phyloP scores from a whole-genome alignment of 495 filamentous ascomycete species.

The Neurospora sp. region DNA sequence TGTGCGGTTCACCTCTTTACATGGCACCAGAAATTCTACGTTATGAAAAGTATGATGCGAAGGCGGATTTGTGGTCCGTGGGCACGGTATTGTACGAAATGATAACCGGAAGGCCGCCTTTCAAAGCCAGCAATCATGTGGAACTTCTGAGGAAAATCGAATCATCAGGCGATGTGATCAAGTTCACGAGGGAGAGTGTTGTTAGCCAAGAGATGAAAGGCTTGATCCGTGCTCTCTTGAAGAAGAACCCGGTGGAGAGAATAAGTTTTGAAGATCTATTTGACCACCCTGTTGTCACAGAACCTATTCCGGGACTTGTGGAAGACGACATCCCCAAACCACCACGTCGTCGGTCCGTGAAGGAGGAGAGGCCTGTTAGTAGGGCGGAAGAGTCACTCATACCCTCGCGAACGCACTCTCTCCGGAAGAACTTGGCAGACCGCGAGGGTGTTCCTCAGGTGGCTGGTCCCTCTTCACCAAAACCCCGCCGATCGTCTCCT shows the following conservation, averaged over 20 bases:
- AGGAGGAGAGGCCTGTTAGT: constrained; percentile 14
- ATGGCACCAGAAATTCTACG: constrained; percentile 98
- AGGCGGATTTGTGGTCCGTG: constrained; percentile 94
- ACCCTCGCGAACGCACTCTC: constrained; percentile 12
- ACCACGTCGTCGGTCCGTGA: constrained; percentile 10
- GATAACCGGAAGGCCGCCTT: constrained; percentile 82
- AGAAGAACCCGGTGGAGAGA: constrained; percentile 73
- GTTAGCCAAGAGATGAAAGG: constrained; percentile 70
- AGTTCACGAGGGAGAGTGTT: constrained; percentile 62
- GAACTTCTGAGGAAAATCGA: constrained; percentile 89
- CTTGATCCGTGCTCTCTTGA: constrained; percentile 71
- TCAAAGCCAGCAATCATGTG: constrained; percentile 87
- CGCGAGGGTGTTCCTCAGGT: constrained; percentile 21
- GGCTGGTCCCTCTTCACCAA: constrained; percentile 24
- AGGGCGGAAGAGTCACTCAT: constrained; percentile 21
- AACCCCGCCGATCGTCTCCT: constrained; percentile 27
- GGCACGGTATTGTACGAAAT: constrained; percentile 94
- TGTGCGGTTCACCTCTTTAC: constrained; percentile 96
- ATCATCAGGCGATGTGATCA: constrained; percentile 69
- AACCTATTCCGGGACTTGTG: constrained; percentile 72
- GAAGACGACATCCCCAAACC: constrained; percentile 57
- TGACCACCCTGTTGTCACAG: constrained; percentile 57
- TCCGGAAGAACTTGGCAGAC: constrained; percentile 18
- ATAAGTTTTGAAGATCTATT: constrained; percentile 81
- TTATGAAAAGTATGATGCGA: constrained; percentile 95